Conservation (phyloP, 441 rosid species). For the Eruca vesicaria region DNA sequence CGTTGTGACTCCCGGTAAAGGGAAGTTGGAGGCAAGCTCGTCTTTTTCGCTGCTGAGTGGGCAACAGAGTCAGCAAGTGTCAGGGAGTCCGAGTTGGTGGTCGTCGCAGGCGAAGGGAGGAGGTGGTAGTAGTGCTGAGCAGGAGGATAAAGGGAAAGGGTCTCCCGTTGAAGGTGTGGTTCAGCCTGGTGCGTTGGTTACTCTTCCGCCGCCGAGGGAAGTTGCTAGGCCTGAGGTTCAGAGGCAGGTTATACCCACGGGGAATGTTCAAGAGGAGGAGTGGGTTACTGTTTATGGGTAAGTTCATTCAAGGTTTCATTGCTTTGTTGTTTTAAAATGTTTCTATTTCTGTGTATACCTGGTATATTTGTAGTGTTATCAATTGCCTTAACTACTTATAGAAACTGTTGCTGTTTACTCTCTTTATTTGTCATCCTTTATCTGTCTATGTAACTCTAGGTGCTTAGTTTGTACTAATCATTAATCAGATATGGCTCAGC, state of each 20-base stretch:
- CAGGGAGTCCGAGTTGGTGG: constrained; percentile 72
- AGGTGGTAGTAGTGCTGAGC: constrained; percentile 42
- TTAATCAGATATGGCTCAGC: constrained; percentile 4
- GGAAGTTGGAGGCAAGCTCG: constrained; percentile 56
- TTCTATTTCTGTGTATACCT: too few relatives aligned
- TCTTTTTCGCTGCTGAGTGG: constrained; percentile 58
- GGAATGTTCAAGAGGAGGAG: constrained; percentile 84
- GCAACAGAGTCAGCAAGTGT: constrained; percentile 63
- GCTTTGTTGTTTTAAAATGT: background rate
- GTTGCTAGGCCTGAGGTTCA: constrained; percentile 93
- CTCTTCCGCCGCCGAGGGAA: constrained; percentile 88
- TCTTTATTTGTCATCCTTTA: background rate
- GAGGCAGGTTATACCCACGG: constrained; percentile 63
- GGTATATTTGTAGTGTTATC: background rate
- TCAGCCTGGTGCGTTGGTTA: constrained; percentile 79
- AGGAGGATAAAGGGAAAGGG: constrained; percentile 79
- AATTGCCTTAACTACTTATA: background rate
- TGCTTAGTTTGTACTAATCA: background rate
- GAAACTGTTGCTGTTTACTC: background rate
- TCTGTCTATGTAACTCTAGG: background rate
- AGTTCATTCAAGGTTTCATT: background rate
- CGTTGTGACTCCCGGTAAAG: constrained; percentile 52
- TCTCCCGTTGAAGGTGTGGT: constrained; percentile 92
- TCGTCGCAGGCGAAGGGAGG: constrained; percentile 57
- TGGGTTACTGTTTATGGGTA: constrained; percentile 99